phyloP scores from a whole-genome alignment of 805 yeast species.

The Maudiozyma turicensis region DNA sequence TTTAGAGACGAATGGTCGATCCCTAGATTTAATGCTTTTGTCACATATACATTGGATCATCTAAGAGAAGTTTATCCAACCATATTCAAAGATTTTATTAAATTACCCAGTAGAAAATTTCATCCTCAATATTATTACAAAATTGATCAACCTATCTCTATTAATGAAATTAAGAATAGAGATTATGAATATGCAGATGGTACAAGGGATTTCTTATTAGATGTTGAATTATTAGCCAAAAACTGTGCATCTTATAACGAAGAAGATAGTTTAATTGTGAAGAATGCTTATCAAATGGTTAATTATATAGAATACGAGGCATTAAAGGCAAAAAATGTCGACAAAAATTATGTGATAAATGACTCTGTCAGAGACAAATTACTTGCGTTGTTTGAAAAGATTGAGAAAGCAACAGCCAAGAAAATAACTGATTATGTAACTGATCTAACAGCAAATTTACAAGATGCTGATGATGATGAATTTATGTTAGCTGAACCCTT shows the following conservation, averaged over 20 bases:
- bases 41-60: slow-evolving; percentile 23
- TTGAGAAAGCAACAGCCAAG: slow-evolving; percentile 25
- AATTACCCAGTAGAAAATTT: slow-evolving; percentile 60
- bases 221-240: slow-evolving; percentile 54
- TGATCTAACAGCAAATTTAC: background rate
- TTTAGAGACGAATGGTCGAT: slow-evolving; percentile 25
- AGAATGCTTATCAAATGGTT: slow-evolving; percentile 48
- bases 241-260: slow-evolving; percentile 73
- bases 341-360: slow-evolving; percentile 23
- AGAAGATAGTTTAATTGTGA: slow-evolving; percentile 52
- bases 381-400: slow-evolving; percentile 13
- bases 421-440: slow-evolving; percentile 3
- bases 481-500: slow-evolving; percentile 55
- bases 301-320: slow-evolving; percentile 47
- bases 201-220: slow-evolving; percentile 40
- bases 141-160: slow-evolving; percentile 56
- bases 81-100: slow-evolving; percentile 46
- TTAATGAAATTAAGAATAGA: slow-evolving; percentile 48
- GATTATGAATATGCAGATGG: slow-evolving; percentile 27
- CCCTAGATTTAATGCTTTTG: slow-evolving; percentile 24
- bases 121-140: slow-evolving; percentile 75
- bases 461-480: slow-evolving; percentile 12
- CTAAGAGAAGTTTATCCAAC: slow-evolving; percentile 20
- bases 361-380: slow-evolving; percentile 18
- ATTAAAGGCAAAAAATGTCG: slow-evolving; percentile 29